These are phyloP conservation scores for Harringtonia aguacate DNA, from an alignment of 2,329 filamentous ascomycete genomes.

Conservation along the genomic window DNA sequence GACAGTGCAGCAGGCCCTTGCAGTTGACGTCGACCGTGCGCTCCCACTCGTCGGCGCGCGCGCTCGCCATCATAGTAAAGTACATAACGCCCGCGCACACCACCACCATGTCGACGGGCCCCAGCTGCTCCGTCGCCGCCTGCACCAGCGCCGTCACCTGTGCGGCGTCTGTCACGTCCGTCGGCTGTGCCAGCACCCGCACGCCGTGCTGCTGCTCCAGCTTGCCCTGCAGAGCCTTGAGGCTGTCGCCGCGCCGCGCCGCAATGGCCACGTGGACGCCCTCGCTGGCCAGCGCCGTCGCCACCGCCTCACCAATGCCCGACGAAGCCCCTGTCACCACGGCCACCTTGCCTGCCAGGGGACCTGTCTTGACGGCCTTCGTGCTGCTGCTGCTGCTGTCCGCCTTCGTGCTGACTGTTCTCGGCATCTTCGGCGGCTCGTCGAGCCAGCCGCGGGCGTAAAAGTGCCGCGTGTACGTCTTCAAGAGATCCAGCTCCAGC, in stretches of 20 bases:
- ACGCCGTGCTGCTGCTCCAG: conserved; percentile 38
- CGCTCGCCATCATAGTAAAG: conserved; percentile 78
- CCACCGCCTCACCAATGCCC: conserved; percentile 68
- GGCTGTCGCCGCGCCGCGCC: conserved; percentile 57
- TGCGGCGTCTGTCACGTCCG: conserved; percentile 58
- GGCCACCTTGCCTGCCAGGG: conserved; percentile 58
- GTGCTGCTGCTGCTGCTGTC: not conserved
- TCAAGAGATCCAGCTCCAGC: conserved; percentile 59
- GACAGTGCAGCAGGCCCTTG: conserved; percentile 67
- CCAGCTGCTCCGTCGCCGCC: conserved; percentile 49
- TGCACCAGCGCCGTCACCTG: conserved; percentile 58
- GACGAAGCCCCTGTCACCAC: conserved; percentile 73
- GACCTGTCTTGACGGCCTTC: conserved; percentile 31
- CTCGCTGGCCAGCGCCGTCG: conserved; percentile 55
- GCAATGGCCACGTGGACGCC: conserved; percentile 63
- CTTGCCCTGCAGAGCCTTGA: conserved; percentile 55
- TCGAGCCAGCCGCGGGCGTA: conserved; percentile 68
- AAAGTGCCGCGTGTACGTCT: conserved; percentile 72
- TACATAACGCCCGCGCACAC: conserved; percentile 81
- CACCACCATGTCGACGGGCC: conserved; percentile 64
- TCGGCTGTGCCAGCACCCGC: conserved; percentile 58
- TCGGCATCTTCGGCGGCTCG: conserved; percentile 4
- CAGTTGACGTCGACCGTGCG: conserved; percentile 78
- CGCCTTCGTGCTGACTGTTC: not conserved
- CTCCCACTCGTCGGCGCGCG: conserved; percentile 64